Evolutionary conservation across 225 moss, liverwort and hornwort species (phyloP), one percentile per base, ranked within the genome.

Genomic region (Polytrichum formosum): DNA sequence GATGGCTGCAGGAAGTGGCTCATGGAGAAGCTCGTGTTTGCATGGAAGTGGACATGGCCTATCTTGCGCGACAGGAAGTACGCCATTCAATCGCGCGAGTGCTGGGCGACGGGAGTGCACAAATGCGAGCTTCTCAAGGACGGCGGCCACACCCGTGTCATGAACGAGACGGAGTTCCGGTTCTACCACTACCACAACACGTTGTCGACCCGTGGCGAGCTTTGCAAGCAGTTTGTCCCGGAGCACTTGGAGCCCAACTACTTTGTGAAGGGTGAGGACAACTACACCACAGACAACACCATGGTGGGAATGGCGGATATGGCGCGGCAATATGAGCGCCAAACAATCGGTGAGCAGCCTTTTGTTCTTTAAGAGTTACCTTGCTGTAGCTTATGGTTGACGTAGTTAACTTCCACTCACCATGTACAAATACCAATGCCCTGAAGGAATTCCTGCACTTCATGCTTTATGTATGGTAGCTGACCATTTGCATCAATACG

Each of bases 11-110:
- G 62, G 7, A 62, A 27, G 26, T 62, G 62, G 62, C 22, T 62
- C 5, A 62, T 62, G 62, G 62, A 62, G 62, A 62, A 62, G 62
- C 62, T 62, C 23, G 62, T 62, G 25, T 62, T 62, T 62, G 62
- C 62, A 7, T 62, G 62, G 62, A 62, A 62, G 21, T 62, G 25
- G 22, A 62, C 26, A 26, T 62, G 62, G 62, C 62, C 62, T 1
- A 26, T 62, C 1, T 27, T 62, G 62, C 22, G 22, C n/a, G 27
- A 62, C 62, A 62, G 10, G 62, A 62, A 62, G 62, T 62, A 62
- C 13, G 62, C 62, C 62, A 62, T 62, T 13, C 22, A 26, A 25
- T 62, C 62, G 16, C 62, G 62, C 4, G 23, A 62, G 23, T 62
- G 62, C 26, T 62, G 62, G 62, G 62, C 62, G 16, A 62, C 62